A percentile compares a stretch with the other conserved stretches of the same genome.
These are phyloP conservation scores for Petasospora fabianii DNA, from an alignment of 1,139 yeast genomes.

Conservation along the genomic window DNA sequence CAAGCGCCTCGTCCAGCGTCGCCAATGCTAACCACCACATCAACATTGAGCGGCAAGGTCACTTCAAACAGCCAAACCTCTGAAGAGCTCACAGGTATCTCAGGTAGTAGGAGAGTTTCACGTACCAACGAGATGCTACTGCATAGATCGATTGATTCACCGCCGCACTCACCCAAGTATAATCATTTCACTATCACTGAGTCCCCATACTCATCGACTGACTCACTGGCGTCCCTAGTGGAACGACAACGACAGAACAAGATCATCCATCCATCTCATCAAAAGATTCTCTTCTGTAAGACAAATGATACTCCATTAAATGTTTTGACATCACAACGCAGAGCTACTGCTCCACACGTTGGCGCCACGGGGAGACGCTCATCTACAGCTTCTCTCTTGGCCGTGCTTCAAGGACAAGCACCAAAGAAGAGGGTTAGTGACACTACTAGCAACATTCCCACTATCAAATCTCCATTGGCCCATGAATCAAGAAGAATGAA, in stretches of 20 bases:
- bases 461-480: constrained; percentile 17
- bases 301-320: background rate
- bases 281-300: constrained; percentile 26
- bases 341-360: constrained; percentile 4
- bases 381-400: constrained; percentile 19
- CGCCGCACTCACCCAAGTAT: constrained; percentile 15
- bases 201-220: constrained; percentile 35
- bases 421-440: constrained; percentile 8
- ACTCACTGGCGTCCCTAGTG: constrained; percentile 35
- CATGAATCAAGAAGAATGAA: constrained; percentile 18
- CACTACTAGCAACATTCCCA: constrained; percentile 9
- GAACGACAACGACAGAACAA: constrained; percentile 37
- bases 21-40: background rate
- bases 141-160: too few species aligned
- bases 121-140: constrained; percentile 20
- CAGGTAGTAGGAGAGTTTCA: constrained; percentile 13
- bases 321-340: background rate
- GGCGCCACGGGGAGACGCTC: constrained; percentile 12
- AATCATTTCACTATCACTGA: constrained; percentile 7
- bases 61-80: background rate
- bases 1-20: background rate
- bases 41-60: background rate
- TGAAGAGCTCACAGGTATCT: background rate
- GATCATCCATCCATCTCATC: constrained; percentile 38
- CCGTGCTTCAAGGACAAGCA: constrained; percentile 6